A percentile compares a stretch with the other conserved stretches of the same genome.
Evolutionary conservation across 2,329 filamentous ascomycete genomes (phyloP).

Genomic region (Colletotrichum plurivorum): DNA sequence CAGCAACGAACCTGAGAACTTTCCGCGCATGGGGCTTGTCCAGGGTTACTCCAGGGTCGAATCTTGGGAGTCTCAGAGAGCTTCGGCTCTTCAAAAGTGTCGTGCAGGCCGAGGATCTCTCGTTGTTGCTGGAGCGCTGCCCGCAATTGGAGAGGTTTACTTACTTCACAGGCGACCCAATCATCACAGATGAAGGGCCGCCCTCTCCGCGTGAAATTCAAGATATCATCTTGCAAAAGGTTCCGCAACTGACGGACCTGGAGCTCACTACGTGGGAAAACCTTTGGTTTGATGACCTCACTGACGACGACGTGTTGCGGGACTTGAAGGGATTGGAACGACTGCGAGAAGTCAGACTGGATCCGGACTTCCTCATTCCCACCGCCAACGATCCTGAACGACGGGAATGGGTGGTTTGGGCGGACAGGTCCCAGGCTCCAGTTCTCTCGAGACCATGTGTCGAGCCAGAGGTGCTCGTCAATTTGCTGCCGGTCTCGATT

Average conservation of each 20-base stretch:
- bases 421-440: background rate
- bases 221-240: background rate
- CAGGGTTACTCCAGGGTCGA: background rate
- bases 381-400: background rate
- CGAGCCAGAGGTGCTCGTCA: background rate
- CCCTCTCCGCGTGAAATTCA: background rate
- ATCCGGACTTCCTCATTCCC: background rate
- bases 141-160: background rate
- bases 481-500: constrained; percentile 3
- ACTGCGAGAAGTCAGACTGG: background rate
- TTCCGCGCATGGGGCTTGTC: background rate
- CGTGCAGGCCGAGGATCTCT: background rate
- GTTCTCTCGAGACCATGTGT: background rate
- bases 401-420: background rate
- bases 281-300: background rate
- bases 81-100: background rate
- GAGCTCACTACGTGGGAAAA: background rate
- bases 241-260: background rate
- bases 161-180: background rate
- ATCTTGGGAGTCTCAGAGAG: background rate
- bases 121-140: background rate
- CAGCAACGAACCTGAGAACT: background rate
- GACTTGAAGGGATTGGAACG: background rate
- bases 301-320: background rate
- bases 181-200: background rate